Evolutionary conservation across 371 early-diverging fungal species (phyloP).

Genomic region (Mortierella sp.): DNA sequence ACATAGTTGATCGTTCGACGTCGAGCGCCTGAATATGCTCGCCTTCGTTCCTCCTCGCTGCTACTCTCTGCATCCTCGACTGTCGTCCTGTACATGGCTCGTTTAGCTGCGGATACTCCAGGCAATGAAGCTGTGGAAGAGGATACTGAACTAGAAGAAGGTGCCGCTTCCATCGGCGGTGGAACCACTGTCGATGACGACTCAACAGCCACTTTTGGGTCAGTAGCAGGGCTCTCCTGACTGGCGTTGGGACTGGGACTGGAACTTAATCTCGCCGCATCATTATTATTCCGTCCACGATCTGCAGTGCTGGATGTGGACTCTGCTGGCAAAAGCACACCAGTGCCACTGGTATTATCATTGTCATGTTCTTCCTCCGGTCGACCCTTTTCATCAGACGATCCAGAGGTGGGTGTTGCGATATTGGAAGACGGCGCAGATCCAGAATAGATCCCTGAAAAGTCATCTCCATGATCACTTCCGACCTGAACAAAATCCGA

Average conservation of each 20-base stretch:
- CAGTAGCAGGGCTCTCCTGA: too few relatives aligned
- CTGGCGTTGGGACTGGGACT: too few relatives aligned
- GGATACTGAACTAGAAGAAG: not conserved
- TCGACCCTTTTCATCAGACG: conserved; percentile 10
- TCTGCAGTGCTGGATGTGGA: too few relatives aligned
- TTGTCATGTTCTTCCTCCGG: conserved; percentile 5
- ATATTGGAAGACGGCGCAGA: conserved; percentile 10
- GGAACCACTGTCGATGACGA: not conserved
- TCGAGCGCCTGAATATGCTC: conserved; percentile 7
- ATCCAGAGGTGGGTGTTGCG: conserved; percentile 1
- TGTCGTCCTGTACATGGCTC: conserved; percentile 33
- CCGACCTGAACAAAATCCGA: conserved; percentile 40
- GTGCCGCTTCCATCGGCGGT: not conserved
- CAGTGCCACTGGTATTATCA: not conserved
- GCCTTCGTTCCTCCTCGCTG: conserved; percentile 24
- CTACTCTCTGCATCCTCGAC: conserved; percentile 34
- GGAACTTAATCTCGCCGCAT: too few relatives aligned
- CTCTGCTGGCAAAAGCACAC: not conserved
- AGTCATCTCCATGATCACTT: conserved; percentile 33
- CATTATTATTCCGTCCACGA: too few relatives aligned
- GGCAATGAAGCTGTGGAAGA: too few relatives aligned
- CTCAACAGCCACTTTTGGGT: too few relatives aligned
- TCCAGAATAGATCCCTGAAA: conserved; percentile 13
- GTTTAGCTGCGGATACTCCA: not conserved
- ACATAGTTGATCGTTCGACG: conserved; percentile 5